Base-by-base conservation (phyloP, 139 green algal genomes). In the Chlamydomonas sphaeroides region DNA sequence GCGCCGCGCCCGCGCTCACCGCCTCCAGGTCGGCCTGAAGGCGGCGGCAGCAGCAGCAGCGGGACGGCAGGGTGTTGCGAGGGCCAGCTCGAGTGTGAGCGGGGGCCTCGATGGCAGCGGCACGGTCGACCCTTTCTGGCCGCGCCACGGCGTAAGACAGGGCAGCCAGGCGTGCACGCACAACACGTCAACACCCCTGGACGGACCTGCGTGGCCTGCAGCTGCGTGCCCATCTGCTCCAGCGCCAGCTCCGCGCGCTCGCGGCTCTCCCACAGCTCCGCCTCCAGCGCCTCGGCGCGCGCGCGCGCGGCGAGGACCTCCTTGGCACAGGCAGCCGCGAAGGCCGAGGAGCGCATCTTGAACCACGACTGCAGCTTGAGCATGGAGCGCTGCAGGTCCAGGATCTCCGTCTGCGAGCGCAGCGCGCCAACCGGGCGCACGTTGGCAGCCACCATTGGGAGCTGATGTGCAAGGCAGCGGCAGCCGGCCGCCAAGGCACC, bases 1-100 rank as follows among this genome's bases (percentile, higher is more conserved):
- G 67, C 3, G 73, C 72, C 6, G 84, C 53, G 28, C 45, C 56
- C 3, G 85, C 62, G 7, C 10, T 49, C 7, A 79, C 35, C 1
- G 85, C 32, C 67, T 86, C 85, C 56, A 89, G 79, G 66, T 89
- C 85, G 42, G 73, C 79, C 79, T 81, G 68, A 23, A n/a, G n/a
- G n/a, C n/a, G n/a, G n/a, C n/a, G n/a, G n/a, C n/a, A n/a, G n/a
- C n/a, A n/a, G n/a, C n/a, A n/a, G n/a, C n/a, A n/a, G 67, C 11
- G 63, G 26, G 35, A 68, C 62, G 30, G 62, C 10, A 68, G 30
- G 62, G 26, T 45, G 30, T 30, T 3, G n/a, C 30, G 42, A 48
- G 42, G 45, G n/a, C n/a, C n/a, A n/a, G n/a, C n/a, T n/a, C n/a
- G n/a, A n/a, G n/a, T n/a, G n/a, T n/a, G 48, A 63, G 45, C 14